Evolutionary conservation across 805 yeast species (phyloP).

Genomic region (Metschnikowia arizonensis): DNA sequence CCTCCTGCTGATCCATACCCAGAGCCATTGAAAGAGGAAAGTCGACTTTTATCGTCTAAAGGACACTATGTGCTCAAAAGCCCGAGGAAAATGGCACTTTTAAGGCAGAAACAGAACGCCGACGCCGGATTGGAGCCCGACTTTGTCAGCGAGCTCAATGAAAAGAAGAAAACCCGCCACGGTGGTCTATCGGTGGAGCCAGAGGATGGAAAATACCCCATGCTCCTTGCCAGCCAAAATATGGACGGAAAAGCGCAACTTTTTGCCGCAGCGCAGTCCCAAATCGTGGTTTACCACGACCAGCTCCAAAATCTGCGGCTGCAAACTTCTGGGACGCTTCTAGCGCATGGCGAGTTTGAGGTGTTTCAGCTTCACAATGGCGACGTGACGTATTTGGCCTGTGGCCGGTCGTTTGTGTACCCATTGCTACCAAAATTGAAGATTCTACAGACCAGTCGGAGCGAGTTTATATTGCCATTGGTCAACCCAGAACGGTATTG

Average conservation of each 20-base stretch:
- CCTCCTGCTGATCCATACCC: background rate
- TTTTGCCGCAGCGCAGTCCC: constrained; percentile 30
- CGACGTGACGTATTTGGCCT: constrained; percentile 56
- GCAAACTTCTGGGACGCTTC: constrained; percentile 39
- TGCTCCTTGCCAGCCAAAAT: constrained; percentile 18
- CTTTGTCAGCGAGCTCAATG: constrained; percentile 28
- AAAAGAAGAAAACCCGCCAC: constrained; percentile 19
- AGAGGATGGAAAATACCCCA: constrained; percentile 11
- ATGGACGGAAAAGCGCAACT: constrained; percentile 36
- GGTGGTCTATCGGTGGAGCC: background rate
- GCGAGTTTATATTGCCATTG: constrained; percentile 57
- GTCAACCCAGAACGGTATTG: constrained; percentile 76
- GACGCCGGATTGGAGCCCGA: constrained; percentile 20
- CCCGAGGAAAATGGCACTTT: constrained; percentile 37
- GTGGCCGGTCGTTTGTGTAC: constrained; percentile 65
- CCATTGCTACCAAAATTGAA: constrained; percentile 67
- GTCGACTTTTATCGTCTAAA: background rate
- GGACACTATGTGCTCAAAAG: constrained; percentile 17
- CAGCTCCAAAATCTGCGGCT: constrained; percentile 18
- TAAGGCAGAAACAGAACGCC: constrained; percentile 34
- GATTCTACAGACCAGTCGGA: constrained; percentile 46
- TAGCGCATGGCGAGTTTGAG: constrained; percentile 59
- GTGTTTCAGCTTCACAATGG: constrained; percentile 57
- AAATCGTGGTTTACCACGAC: constrained; percentile 36
- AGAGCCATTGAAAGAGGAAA: background rate